phyloP scores from a whole-genome alignment of 2,329 filamentous ascomycete genomes.

The Chalara sp. region DNA sequence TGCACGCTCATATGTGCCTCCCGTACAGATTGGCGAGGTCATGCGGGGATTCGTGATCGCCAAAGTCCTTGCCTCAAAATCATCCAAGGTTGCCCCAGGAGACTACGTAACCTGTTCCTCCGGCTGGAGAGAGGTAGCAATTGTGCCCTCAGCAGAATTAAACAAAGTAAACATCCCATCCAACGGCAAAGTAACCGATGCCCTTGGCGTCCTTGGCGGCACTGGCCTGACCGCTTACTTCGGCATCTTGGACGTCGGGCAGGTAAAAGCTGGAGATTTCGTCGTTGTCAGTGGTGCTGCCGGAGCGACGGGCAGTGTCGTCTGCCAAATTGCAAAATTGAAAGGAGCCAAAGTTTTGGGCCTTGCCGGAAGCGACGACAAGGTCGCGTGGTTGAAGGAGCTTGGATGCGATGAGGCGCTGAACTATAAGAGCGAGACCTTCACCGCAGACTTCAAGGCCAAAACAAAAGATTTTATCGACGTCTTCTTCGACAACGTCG shows the following conservation, averaged over 20 bases:
- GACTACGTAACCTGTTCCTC: conserved; percentile 46
- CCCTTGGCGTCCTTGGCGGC: conserved; percentile 54
- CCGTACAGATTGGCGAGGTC: conserved; percentile 58
- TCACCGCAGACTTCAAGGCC: conserved; percentile 50
- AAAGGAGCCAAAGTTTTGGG: conserved; percentile 57
- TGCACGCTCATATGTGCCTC: conserved; percentile 57
- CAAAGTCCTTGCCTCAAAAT: conserved; percentile 56
- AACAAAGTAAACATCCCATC: conserved; percentile 29
- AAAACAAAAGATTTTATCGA: conserved; percentile 56
- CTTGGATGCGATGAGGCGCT: conserved; percentile 61
- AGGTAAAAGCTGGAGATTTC: conserved; percentile 62
- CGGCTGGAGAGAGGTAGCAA: conserved; percentile 63
- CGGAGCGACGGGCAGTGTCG: conserved; percentile 70
- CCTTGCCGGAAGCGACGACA: conserved; percentile 59
- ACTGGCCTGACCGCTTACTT: conserved; percentile 73
- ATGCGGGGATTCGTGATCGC: conserved; percentile 61
- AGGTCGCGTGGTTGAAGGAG: conserved; percentile 59
- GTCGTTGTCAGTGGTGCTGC: conserved; percentile 75
- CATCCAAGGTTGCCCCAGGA: conserved; percentile 46
- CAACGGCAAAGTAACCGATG: conserved; percentile 45
- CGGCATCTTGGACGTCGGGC: conserved; percentile 61
- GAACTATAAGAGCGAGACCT: conserved; percentile 63
- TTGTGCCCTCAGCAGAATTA: conserved; percentile 44
- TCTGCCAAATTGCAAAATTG: conserved; percentile 71
- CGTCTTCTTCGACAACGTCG: conserved; percentile 71